phyloP scores from a whole-genome alignment of 257 asterid species.

The Lycium barbarum region DNA sequence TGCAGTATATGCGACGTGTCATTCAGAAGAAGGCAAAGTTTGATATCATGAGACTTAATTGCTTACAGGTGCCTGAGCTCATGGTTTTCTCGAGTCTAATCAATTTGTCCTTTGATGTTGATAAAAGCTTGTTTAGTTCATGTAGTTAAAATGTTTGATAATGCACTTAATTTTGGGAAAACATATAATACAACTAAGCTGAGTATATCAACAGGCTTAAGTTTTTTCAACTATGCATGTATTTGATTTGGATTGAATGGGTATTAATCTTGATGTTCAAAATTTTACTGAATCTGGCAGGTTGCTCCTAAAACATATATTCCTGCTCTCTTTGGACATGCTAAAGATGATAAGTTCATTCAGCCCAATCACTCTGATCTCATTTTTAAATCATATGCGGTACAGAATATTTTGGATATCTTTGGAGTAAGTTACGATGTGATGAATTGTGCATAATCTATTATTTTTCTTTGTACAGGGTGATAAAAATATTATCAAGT shows the following conservation, averaged over 20 bases:
- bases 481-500: conserved; percentile 88
- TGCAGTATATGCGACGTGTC: conserved; percentile 90
- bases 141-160: conserved; percentile 5
- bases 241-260: conserved; percentile 22
- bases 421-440: neutral
- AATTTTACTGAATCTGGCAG: conserved; percentile 50
- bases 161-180: conserved; percentile 7
- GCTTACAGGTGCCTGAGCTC: conserved; percentile 65
- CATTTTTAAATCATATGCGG: conserved; percentile 81
- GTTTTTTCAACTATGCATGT: conserved; percentile 6
- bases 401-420: conserved; percentile 34
- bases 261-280: conserved; percentile 31
- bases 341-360: conserved; percentile 86
- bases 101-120: conserved; percentile 33
- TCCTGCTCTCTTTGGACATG: conserved; percentile 97
- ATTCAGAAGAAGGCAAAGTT: conserved; percentile 93
- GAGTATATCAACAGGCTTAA: conserved; percentile 16
- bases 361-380: conserved; percentile 85
- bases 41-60: conserved; percentile 82
- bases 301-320: conserved; percentile 86
- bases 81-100: conserved; percentile 29
- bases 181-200: conserved; percentile 26
- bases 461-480: conserved; percentile 66
- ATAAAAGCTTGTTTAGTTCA: conserved; percentile 20
- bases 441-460: conserved; percentile 19